A percentile compares a stretch with the other conserved stretches of the same genome.
phyloP scores from a whole-genome alignment of 441 rosid species.

The Mallotus japonicus region DNA sequence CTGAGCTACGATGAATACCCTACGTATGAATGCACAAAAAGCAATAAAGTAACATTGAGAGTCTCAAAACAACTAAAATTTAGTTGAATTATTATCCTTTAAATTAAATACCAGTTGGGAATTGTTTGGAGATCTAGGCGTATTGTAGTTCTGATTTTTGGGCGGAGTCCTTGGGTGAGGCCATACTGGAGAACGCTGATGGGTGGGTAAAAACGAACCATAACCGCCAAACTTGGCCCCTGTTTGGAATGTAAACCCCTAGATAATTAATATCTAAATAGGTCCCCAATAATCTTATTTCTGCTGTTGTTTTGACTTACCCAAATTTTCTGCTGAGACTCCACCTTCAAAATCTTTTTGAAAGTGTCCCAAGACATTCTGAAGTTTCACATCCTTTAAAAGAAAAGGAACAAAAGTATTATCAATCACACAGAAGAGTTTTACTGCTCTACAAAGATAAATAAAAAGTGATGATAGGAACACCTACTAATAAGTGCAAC shows the following conservation, averaged over 20 bases:
- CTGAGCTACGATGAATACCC: slow-evolving; percentile 43
- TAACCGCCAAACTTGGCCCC: slow-evolving; percentile 96
- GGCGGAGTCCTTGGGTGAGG: slow-evolving; percentile 61
- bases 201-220: slow-evolving; percentile 88
- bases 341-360: slow-evolving; percentile 69
- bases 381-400: slow-evolving; percentile 65
- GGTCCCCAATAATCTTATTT: slow-evolving; percentile 34
- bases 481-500: not conserved
- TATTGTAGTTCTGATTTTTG: slow-evolving; percentile 46
- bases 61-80: slow-evolving; percentile 18
- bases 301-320: slow-evolving; percentile 50
- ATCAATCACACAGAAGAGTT: slow-evolving; percentile 12
- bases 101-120: slow-evolving; percentile 41
- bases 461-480: not conserved
- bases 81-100: not conserved
- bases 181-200: slow-evolving; percentile 76
- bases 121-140: slow-evolving; percentile 62
- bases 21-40: slow-evolving; percentile 34
- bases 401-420: slow-evolving; percentile 22
- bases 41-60: slow-evolving; percentile 23
- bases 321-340: slow-evolving; percentile 55
- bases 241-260: slow-evolving; percentile 38
- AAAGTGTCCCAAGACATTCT: slow-evolving; percentile 73
- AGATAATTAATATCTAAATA: slow-evolving; percentile 29
- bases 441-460: slow-evolving; percentile 6